Evolutionary conservation across 345 rosid species (phyloP).

Genomic region (Anacardium occidentale): DNA sequence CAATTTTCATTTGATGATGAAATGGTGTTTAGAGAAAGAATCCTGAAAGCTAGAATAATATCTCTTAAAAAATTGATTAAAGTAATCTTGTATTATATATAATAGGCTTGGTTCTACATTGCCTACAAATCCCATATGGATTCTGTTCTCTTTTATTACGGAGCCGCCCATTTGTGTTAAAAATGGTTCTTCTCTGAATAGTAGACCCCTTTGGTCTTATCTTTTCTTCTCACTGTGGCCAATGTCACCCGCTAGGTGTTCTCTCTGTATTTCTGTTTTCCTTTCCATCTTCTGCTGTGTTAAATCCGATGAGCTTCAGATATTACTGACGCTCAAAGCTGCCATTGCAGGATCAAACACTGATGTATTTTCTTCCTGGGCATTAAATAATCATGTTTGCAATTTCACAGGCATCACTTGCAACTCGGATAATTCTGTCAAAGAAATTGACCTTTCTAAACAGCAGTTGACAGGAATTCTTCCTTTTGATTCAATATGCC

Average conservation of each 20-base stretch:
- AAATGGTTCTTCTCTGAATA: constrained; percentile 7
- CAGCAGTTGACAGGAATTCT: constrained; percentile 44
- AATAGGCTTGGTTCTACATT: too few relatives aligned
- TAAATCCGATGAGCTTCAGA: constrained; percentile 57
- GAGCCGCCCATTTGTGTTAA: too few relatives aligned
- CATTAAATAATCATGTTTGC: constrained; percentile 31
- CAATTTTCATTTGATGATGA: too few relatives aligned
- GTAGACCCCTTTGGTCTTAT: too few relatives aligned
- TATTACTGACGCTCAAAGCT: constrained; percentile 48
- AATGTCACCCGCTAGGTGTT: constrained; percentile 30
- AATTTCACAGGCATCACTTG: constrained; percentile 67
- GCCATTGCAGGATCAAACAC: constrained; percentile 31
- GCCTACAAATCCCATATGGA: too few relatives aligned
- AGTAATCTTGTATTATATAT: too few relatives aligned
- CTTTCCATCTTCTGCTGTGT: constrained; percentile 22
- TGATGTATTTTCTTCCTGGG: constrained; percentile 54
- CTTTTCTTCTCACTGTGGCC: constrained; percentile 16
- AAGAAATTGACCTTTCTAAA: constrained; percentile 67
- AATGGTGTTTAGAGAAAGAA: too few relatives aligned
- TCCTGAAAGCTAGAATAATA: too few relatives aligned
- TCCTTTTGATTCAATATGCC: constrained; percentile 55
- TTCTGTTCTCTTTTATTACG: too few relatives aligned
- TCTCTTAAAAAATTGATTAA: too few relatives aligned
- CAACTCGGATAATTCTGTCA: constrained; percentile 39
- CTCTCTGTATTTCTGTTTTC: constrained; percentile 28